Conservation (phyloP, 1,139 yeast species). For the Pichia sp. region DNA sequence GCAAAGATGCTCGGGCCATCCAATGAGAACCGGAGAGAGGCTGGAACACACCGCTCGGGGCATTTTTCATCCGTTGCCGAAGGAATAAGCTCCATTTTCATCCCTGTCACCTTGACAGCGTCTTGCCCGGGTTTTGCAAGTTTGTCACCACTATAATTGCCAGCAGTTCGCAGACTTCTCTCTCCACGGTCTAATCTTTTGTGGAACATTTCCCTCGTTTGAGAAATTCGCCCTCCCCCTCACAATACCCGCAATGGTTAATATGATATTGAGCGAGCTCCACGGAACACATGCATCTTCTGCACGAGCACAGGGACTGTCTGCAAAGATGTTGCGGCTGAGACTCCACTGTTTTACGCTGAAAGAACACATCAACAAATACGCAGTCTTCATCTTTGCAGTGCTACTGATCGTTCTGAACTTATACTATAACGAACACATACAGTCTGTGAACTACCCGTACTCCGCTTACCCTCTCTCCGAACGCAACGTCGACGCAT, state of each 20-base stretch:
- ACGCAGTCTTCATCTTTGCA: background rate
- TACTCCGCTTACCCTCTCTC: conserved; percentile 13
- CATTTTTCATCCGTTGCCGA: too few relatives aligned
- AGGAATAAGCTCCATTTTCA: too few relatives aligned
- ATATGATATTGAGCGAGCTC: background rate
- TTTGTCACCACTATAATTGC: too few relatives aligned
- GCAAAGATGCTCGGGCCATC: too few relatives aligned
- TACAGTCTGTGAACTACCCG: conserved; percentile 2
- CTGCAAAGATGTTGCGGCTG: background rate
- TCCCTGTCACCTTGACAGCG: too few relatives aligned
- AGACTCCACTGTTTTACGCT: background rate
- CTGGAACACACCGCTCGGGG: background rate
- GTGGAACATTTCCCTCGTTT: too few relatives aligned
- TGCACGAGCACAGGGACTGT: background rate
- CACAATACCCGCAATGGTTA: too few relatives aligned
- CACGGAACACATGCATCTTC: background rate
- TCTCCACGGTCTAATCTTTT: too few relatives aligned
- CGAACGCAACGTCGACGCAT: conserved; percentile 10
- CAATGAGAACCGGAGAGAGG: too few relatives aligned
- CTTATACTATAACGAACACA: background rate
- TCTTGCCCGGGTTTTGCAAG: too few relatives aligned
- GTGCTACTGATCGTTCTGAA: background rate
- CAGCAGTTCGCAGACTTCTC: too few relatives aligned
- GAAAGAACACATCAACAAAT: background rate
- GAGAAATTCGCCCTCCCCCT: background rate